phyloP scores from a whole-genome alignment of 345 rosid species.

The Hibiscus tridactylites region DNA sequence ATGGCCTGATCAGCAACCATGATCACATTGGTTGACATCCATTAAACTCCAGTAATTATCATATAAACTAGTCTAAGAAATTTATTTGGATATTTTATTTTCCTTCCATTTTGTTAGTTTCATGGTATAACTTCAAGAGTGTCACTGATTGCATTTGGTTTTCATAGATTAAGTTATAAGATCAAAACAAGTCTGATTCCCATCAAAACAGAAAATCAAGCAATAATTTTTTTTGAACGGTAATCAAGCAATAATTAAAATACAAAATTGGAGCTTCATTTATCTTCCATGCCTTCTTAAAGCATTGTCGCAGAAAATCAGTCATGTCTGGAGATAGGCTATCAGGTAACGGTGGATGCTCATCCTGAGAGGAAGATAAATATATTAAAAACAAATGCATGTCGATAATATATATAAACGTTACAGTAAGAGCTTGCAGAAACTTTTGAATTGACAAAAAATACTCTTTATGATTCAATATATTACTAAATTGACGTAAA shows the following conservation, averaged over 20 bases:
- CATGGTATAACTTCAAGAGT: neutral
- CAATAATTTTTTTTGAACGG: neutral
- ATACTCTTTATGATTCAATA: too few species aligned
- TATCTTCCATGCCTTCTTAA: slow-evolving; percentile 69
- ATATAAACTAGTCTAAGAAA: neutral
- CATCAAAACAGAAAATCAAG: neutral
- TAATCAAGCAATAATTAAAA: neutral
- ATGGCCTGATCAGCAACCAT: neutral
- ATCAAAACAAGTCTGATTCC: neutral
- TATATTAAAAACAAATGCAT: neutral
- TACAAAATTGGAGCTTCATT: neutral
- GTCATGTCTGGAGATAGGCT: slow-evolving; percentile 92
- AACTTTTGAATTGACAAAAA: too few species aligned
- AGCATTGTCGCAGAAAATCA: slow-evolving; percentile 89
- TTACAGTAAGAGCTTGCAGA: too few species aligned
- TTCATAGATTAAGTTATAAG: neutral
- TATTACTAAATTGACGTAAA: too few species aligned
- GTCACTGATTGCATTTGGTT: neutral
- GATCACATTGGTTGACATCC: neutral
- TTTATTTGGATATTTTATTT: neutral
- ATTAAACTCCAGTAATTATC: neutral
- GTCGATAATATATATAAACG: too few species aligned
- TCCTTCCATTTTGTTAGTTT: neutral
- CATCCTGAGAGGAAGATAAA: slow-evolving; percentile 48
- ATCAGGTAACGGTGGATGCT: slow-evolving; percentile 94